Evolutionary conservation across 495 filamentous ascomycete species (phyloP), one percentile per base, ranked within the genome.

Genomic region (Hypoxylon trugodes): DNA sequence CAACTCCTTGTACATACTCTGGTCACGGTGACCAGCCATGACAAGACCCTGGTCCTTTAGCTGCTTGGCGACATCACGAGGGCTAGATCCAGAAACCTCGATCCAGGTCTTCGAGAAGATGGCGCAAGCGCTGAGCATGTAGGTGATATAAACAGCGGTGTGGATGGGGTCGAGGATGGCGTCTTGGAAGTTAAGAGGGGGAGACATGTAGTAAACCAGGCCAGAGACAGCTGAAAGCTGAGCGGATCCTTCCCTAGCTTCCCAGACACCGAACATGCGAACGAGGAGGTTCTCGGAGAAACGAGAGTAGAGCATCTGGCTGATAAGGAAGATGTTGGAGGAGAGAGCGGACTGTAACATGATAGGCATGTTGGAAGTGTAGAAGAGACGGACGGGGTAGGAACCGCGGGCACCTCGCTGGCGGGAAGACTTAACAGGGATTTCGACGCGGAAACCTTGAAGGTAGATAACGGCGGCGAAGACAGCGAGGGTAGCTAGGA

Each of bases 21-120:
- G 93, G 79, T 99, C 96, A 80, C 96, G 88, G 81, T 99, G 96
- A 63, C 96, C 96, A 69, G 96, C 95, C 96, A 99, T 99, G 69
- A 98, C 93, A 45, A 99, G 88, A 70, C 96, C 94, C 79, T 97
- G 94, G 73, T 98, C 96, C 87, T 99, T 99, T 73, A 99, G 86
- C 81, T 99, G 96, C 88, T 99, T 99, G 65, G 96, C 96, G 62
- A 99, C 96, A 74, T 99, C 96, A 75, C 96, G 90, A 19, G 96
- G 96, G 77, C 90, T 91, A 57, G 93, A 96, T 74, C 96, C 96
- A 30, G 94, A 97, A 61, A 99, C 96, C 79, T 99, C 96, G 73
- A 99, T 98, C 96, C 95, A 98, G 19, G 95, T 98, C 91, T 98
- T 99, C 77, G 92, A 97, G 85, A 99, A 99, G 74, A 98, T 85